These are phyloP conservation scores for Viola pubescens DNA, from an alignment of 441 rosid species.

Conservation along the genomic window DNA sequence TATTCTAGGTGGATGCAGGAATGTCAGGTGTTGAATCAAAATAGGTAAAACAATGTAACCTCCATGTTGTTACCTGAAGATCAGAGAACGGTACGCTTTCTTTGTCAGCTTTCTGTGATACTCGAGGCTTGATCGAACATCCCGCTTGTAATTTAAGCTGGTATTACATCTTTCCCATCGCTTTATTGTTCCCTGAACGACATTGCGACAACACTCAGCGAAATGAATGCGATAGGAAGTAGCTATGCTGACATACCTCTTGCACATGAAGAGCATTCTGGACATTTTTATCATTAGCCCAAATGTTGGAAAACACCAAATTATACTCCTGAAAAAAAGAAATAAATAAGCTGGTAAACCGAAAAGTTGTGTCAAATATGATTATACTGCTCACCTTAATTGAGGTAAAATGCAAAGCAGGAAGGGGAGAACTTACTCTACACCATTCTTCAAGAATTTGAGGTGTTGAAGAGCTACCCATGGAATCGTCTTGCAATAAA, in stretches of 20 bases:
- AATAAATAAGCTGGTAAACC: not conserved
- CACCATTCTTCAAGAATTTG: slow-evolving; percentile 1
- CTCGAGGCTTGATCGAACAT: not conserved
- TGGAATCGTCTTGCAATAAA: not conserved
- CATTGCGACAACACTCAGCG: not conserved
- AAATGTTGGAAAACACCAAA: slow-evolving; percentile 13
- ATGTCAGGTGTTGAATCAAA: not conserved
- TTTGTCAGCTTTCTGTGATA: slow-evolving; percentile 4
- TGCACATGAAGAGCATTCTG: slow-evolving; percentile 28
- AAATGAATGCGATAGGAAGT: not conserved
- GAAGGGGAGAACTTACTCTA: not conserved
- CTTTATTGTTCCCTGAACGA: slow-evolving; percentile 10
- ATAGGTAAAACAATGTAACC: not conserved
- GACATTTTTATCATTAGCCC: slow-evolving; percentile 29
- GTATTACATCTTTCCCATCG: slow-evolving; percentile 9
- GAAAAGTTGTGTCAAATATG: not conserved
- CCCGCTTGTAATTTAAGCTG: not conserved
- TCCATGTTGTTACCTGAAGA: slow-evolving; percentile 22
- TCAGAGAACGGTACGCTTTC: not conserved
- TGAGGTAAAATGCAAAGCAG: not conserved
- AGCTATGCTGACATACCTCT: slow-evolving; percentile 15
- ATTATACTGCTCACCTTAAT: no score
- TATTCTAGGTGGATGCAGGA: no score
- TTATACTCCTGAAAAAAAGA: slow-evolving; percentile 6
- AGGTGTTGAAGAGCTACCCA: not conserved